Base-by-base conservation (phyloP, 352 stramenopile species). In the Globisporangium paddicum region DNA sequence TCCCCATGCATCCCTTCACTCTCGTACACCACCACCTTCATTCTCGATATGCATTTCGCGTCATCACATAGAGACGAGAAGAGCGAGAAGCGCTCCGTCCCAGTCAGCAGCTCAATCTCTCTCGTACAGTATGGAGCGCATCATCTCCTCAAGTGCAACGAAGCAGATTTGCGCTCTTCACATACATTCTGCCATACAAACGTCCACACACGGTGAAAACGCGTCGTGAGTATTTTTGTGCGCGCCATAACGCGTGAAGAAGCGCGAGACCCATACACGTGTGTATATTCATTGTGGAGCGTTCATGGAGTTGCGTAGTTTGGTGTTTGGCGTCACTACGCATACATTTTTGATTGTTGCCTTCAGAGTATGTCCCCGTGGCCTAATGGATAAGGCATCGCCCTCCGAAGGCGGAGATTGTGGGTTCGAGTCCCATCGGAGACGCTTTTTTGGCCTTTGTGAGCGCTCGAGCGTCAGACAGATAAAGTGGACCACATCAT, bases 321-420 rank as follows among this genome's bases (percentile, higher is more conserved):
- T 7, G 8, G 7, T 26, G 10, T 52, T 32, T 21, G 28, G 2
- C 4, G 32, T 18, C 44, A 30, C 5, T 30, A 26, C 18, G 9
- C 23, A 26, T 51, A 44, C 26, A 0, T 41, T 38, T 34, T 11
- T 34, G 11, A 18, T 52, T n/a, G 10, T 25, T 0, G 8, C 2
- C 8, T 4, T 28, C 18, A 16, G 1, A 3, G 2, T 0, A 49
- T 32, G 55, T 62, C 55, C 48, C 54, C 38, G 55, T 62, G 55
- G 55, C 55, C 55, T 62, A 62, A 62, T 62, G 55, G 55, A 47
- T 48, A 60, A 63, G 57, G 57, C 57, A 49, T 63, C 57, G 57
- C 57, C 57, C 57, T 63, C 57, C 57, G 57, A 63, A 63, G 57
- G 57, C 57, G 57, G 57, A 63, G 57, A 63, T 63, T 63, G 57